Base-by-base conservation (phyloP, 441 rosid genomes). In the Gossypium aridum region DNA sequence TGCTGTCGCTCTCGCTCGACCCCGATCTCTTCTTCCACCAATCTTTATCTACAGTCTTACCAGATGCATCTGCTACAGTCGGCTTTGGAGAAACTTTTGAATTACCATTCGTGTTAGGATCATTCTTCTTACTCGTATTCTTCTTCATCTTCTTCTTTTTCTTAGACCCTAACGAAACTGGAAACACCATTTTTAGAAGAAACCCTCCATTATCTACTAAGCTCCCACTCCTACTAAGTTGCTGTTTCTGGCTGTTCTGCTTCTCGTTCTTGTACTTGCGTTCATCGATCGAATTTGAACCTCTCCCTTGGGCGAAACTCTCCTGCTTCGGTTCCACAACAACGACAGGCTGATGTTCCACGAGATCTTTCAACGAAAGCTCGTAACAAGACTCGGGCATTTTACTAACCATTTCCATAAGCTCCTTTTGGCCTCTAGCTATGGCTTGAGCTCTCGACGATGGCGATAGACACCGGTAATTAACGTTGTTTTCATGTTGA, bases 331-430 rank as follows among this genome's bases (percentile, higher is more conserved):
- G 78, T 19, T 57, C 84, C 0, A 49, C 54, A 22, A 71, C 84
- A 2, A 73, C 76, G 45, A 70, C 17, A 2, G 83, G 78, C 37
- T 57, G 63, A 77, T 72, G 77, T 71, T 94, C 97, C 2, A 92
- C 97, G 22, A 94, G 81, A 85, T 92, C 98, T 71, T 65, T 91
- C 72, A 92, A 77, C 2, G 98, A 82, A 57, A 94, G 93, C 81
- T 94, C 98, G 76, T 91, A 94, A 78, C 90, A 92, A 12, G 95
- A 86, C 78, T 94, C 98, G 0, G 98, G 97, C 97, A 92, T 94
- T 73, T 68, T 83, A 77, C 88, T 87, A 20, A 92, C 92, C 97
- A 91, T 88, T 20, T 92, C 97, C 98, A 92, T 91, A n/a, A 94
- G 91, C 90, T 94, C 98, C 68, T 76, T 82, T 26, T 90, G 97